phyloP scores from a whole-genome alignment of 176 grass and related monocot genomes.

The Saccharum officinarum region DNA sequence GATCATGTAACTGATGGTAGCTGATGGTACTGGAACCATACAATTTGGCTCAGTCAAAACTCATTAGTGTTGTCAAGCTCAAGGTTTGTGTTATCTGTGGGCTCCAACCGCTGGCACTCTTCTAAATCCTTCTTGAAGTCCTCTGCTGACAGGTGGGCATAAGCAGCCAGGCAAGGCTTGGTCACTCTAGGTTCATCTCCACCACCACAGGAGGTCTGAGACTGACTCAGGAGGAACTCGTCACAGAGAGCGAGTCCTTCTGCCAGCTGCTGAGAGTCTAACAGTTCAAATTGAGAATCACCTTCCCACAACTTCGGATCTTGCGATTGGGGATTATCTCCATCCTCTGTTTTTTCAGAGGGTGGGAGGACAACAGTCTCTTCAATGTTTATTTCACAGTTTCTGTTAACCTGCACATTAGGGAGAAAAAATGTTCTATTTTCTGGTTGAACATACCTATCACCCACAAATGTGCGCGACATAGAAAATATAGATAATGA shows the following conservation, averaged over 20 bases:
- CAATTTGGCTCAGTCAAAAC: conserved; percentile 82
- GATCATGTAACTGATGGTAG: conserved; percentile 5
- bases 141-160: conserved; percentile 61
- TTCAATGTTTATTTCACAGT: conserved; percentile 45
- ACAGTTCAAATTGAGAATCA: conserved; percentile 67
- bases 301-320: conserved; percentile 75
- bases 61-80: conserved; percentile 55
- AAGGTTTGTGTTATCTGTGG: conserved; percentile 35
- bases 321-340: conserved; percentile 49
- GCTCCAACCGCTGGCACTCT: conserved; percentile 52
- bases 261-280: conserved; percentile 84
- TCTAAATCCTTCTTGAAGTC: conserved; percentile 87
- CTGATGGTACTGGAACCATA: conserved; percentile 29
- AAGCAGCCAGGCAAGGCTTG: conserved; percentile 55
- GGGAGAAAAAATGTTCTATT: not conserved
- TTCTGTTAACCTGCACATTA: conserved; percentile 37
- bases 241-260: conserved; percentile 69
- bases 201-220: conserved; percentile 64
- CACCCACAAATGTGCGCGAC: not conserved
- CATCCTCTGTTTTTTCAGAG: conserved; percentile 50
- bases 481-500: conserved; percentile 13
- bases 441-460: not conserved
- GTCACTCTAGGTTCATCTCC: conserved; percentile 44
- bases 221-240: conserved; percentile 85
- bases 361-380: conserved; percentile 32